These are phyloP conservation scores for Rugiboletus extremiorientalis DNA, from an alignment of 1,284 basidiomycete species.

Conservation along the genomic window DNA sequence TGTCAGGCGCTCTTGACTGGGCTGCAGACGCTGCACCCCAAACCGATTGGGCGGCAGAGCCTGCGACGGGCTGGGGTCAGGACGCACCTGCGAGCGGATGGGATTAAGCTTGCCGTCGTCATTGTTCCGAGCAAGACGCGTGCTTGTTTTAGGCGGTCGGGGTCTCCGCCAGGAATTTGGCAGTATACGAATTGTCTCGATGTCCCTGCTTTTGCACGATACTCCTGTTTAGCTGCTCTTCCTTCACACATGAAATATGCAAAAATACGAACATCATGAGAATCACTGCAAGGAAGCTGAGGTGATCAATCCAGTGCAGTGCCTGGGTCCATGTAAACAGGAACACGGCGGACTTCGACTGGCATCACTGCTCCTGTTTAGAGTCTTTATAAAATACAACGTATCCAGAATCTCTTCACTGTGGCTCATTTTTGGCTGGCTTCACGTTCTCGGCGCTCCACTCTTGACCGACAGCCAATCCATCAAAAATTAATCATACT, in stretches of 20 bases:
- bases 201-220: slow-evolving; percentile 17
- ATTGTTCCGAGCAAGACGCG: slow-evolving; percentile 1
- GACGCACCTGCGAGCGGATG: slow-evolving; percentile 46
- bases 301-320: background rate
- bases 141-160: background rate
- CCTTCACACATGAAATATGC: slow-evolving; percentile 16
- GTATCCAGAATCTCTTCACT: no score
- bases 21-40: slow-evolving; percentile 62
- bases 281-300: background rate
- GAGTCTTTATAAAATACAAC: no score
- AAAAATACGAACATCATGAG: slow-evolving; percentile 12
- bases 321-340: no score
- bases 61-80: slow-evolving; percentile 61
- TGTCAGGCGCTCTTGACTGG: slow-evolving; percentile 80
- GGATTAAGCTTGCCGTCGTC: slow-evolving; percentile 48
- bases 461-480: no score
- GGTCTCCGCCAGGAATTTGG: slow-evolving; percentile 6
- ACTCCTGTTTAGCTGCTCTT: slow-evolving; percentile 18
- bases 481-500: no score
- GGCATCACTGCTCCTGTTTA: no score
- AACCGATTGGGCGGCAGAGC: slow-evolving; percentile 87
- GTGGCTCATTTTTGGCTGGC: no score
- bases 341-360: no score
- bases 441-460: no score
- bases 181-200: slow-evolving; percentile 16